Base-by-base conservation (phyloP, 306 rosid species). In the Rubus idaeus region DNA sequence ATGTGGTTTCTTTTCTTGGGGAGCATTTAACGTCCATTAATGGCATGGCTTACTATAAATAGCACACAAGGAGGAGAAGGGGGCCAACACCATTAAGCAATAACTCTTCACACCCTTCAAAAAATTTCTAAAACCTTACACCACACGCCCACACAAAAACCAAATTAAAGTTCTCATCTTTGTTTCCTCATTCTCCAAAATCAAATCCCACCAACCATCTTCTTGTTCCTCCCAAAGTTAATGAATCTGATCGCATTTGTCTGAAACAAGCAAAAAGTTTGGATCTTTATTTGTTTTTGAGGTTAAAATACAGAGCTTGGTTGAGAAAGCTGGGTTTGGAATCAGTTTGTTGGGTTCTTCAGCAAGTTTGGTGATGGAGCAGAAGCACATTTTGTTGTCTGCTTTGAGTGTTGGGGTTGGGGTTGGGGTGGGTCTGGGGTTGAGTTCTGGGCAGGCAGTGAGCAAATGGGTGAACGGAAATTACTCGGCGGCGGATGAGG, bases 361-460 rank as follows among this genome's bases (percentile, higher is more conserved):
- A 6, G 18, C 57, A 62, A 63, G 62, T 63, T 40, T 47, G 73
- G 53, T 30, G 53, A 95, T 92, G 98, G 97, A 95, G 81, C 97
- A 95, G 92, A 95, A 92, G 82, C 93, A 89, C 80, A 90, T 92
- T 87, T 68, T 95, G 76, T 76, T 92, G 83, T 95, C 98, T 67
- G 97, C 97, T 84, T 83, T 95, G 92, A 86, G 98, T 70, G 98
- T 90, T 57, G 98, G 98, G 76, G 95, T 92, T 76, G 98, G 98
- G 46, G 88, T 94, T 21, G 98, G 98, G 71, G 96, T 92, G 42
- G 97, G 98, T 68, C 85, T 95, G 71, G 94, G 96, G 21, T 83
- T 92, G 80, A 89, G 97, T 62, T 87, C 97, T 3, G 97, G 93
- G 18, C 93, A 89, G 77, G 73, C 88, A 23, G 90, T 91, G 58